Percentiles rank a stretch among this genome's conserved stretches.
Evolutionary conservation across 257 asterid genomes (phyloP).

Genomic region (Solanum etuberosum): DNA sequence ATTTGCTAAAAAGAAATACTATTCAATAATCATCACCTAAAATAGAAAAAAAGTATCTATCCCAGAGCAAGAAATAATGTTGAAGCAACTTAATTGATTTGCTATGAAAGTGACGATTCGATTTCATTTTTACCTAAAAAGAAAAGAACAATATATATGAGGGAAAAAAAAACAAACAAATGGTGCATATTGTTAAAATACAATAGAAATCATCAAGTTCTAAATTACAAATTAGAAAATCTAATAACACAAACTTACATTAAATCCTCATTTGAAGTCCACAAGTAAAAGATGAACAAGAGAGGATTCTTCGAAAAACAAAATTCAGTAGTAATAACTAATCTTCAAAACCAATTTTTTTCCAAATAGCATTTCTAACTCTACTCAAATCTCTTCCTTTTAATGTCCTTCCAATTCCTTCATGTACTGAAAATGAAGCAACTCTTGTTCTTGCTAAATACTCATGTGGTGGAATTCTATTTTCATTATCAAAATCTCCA

Average conservation of each 20-base stretch:
- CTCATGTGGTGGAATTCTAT: conserved; percentile 75
- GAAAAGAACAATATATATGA: not conserved
- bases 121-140: too few species aligned
- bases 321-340: not conserved
- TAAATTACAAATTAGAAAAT: not conserved
- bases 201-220: not conserved
- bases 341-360: conserved; percentile 74
- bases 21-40: not conserved
- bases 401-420: conserved; percentile 72
- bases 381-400: conserved; percentile 91
- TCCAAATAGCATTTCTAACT: conserved; percentile 89
- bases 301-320: too few species aligned
- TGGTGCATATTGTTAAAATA: not conserved
- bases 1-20: not conserved
- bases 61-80: not conserved
- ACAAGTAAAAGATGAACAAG: conserved; percentile 7
- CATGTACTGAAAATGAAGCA: conserved; percentile 76
- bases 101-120: too few species aligned
- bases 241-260: not conserved
- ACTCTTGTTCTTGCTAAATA: conserved; percentile 63
- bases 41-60: not conserved
- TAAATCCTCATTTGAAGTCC: conserved; percentile 22
- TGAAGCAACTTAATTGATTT: too few species aligned
- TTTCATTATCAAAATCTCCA: conserved; percentile 18
- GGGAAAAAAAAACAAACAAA: not conserved